These are phyloP conservation scores for Saccharomycopsis fermentans DNA, from an alignment of 805 yeast genomes.

Conservation along the genomic window DNA sequence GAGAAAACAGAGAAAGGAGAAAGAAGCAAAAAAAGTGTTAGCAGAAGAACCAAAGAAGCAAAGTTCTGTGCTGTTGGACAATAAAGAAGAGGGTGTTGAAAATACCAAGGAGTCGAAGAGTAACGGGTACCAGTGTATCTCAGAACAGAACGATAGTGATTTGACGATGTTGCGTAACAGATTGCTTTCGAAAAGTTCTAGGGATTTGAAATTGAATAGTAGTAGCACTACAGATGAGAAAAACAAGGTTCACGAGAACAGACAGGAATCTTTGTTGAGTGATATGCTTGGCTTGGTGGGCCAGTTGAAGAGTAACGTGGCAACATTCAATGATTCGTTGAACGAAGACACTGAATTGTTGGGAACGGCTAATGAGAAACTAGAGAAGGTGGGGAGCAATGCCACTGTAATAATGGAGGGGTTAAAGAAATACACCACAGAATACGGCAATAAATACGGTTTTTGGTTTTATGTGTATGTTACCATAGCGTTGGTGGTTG, in stretches of 20 bases:
- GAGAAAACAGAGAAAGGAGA: background rate
- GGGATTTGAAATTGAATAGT: background rate
- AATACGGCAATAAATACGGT: conserved; percentile 8
- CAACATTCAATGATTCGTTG: conserved; percentile 9
- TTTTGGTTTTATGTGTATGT: conserved; percentile 17
- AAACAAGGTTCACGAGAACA: conserved; percentile 12
- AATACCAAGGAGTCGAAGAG: background rate
- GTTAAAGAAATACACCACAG: conserved; percentile 8
- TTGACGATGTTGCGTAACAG: conserved; percentile 9
- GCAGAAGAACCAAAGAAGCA: background rate
- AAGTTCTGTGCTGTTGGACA: background rate
- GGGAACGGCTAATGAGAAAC: conserved; percentile 1
- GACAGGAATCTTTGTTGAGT: conserved; percentile 11
- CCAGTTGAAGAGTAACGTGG: conserved; percentile 11
- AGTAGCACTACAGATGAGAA: conserved; percentile 9
- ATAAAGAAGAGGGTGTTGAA: background rate
- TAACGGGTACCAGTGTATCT: background rate
- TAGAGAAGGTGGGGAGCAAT: conserved; percentile 12
- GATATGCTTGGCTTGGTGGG: conserved; percentile 17
- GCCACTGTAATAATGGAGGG: conserved; percentile 10
- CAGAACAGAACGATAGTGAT: background rate
- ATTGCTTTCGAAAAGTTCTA: conserved; percentile 6
- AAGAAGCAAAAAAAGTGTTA: background rate
- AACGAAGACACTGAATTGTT: conserved; percentile 8
- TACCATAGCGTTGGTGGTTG: conserved; percentile 7